Evolutionary conservation across 257 asterid species (phyloP), one percentile per base, ranked within the genome.

Genomic region (Vinca minor): DNA sequence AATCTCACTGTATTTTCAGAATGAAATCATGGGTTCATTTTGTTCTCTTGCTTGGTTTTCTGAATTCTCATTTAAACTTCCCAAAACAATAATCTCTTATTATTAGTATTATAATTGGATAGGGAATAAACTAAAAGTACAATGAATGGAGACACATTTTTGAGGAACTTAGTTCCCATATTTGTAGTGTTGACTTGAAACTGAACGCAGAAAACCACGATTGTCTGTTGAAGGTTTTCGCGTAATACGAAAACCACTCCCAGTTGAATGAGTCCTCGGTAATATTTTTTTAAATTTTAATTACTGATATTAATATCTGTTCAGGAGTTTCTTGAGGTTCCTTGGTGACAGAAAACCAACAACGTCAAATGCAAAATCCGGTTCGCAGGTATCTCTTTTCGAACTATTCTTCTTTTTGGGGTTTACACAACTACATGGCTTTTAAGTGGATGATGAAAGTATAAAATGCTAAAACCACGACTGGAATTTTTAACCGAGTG

Each of bases 251-350:
- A n/a, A 20, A 55, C 32, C 52, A 60, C 18, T 44, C 42, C 42
- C 8, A 53, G 15, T 66, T 32, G 25, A 5, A n/a, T n/a, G n/a
- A n/a, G n/a, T n/a, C n/a, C n/a, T n/a, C n/a, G n/a, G n/a, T n/a
- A n/a, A n/a, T n/a, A n/a, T n/a, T n/a, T n/a, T n/a, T n/a, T n/a
- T n/a, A n/a, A 42, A 34, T 34, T 39, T 39, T 31, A 32, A 34
- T 63, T 66, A 42, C 61, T 62, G 70, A 56, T 31, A 63, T n/a
- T n/a, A 26, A 36, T 68, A 73, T 71, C 49, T 31, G 42, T 66
- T 67, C 71, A 93, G 99, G 99, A 77, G 92, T 73, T 93, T 93
- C 78, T 67, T 89, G 78, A 89, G 95, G 82, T 89, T 85, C 72
- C 95, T 93, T 60, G 92, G 78, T 70, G 96, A 85, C 72, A 79